phyloP scores from a whole-genome alignment of 108 stramenopile species.

The Cyclotella atomus region DNA sequence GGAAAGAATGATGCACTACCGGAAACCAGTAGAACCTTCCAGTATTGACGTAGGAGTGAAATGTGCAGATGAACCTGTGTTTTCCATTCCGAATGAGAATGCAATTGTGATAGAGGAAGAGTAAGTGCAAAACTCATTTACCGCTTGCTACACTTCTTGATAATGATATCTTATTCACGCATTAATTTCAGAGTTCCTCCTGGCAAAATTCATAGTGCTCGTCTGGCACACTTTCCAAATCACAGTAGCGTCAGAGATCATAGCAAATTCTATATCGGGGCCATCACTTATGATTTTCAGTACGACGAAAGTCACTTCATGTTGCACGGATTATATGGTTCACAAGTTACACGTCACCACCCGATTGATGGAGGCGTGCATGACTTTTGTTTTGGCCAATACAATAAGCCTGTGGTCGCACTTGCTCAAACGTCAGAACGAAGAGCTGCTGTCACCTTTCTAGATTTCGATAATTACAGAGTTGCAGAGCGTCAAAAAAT shows the following conservation, averaged over 20 bases:
- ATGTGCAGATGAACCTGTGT: background rate
- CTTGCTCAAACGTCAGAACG: constrained; percentile 28
- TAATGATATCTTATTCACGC: background rate
- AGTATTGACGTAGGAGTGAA: constrained; percentile 1
- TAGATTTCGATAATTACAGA: constrained; percentile 8
- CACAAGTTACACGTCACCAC: background rate
- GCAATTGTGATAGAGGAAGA: too few species aligned
- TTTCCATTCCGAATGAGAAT: too few species aligned
- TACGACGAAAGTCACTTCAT: constrained; percentile 8
- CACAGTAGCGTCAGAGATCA: constrained; percentile 3
- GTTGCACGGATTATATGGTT: background rate
- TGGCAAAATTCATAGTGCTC: constrained; percentile 21
- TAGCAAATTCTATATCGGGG: constrained; percentile 9
- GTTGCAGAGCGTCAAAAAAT: background rate
- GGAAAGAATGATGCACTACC: constrained; percentile 13
- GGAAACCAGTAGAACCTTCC: background rate
- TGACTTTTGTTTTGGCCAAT: constrained; percentile 30
- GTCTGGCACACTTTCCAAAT: constrained; percentile 6
- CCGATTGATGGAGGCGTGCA: constrained; percentile 7
- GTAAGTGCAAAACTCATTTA: background rate
- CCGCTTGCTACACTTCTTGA: background rate
- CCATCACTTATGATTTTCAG: too few species aligned
- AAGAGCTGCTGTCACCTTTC: constrained; percentile 12
- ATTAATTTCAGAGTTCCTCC: background rate
- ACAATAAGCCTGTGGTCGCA: constrained; percentile 12